Conservation (phyloP, 164 flowering plant genomes). For the Magnolia officinalis region DNA sequence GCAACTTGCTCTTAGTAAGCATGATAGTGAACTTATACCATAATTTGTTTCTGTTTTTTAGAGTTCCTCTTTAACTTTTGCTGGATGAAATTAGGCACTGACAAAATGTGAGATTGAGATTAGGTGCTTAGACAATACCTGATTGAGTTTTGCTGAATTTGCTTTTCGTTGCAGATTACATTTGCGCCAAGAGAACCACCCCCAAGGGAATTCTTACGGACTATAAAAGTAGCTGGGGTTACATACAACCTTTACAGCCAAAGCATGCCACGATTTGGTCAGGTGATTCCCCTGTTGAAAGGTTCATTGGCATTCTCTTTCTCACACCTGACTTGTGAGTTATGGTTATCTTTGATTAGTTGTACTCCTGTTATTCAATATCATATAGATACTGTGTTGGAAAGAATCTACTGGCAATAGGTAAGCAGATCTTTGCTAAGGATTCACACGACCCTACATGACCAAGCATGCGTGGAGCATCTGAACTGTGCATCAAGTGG, state of each 20-base stretch:
- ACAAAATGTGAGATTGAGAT: background rate
- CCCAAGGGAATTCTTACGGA: conserved; percentile 28
- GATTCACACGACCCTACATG: too few relatives aligned
- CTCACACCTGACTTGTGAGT: background rate
- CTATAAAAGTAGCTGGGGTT: conserved; percentile 37
- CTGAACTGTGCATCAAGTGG: too few relatives aligned
- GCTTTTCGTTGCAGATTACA: conserved; percentile 32
- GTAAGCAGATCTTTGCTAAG: background rate
- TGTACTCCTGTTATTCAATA: background rate
- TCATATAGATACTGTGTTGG: background rate
- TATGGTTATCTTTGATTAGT: background rate
- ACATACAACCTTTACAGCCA: conserved; percentile 38
- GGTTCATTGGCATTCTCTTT: background rate
- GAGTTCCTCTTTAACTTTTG: background rate
- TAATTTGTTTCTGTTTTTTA: background rate
- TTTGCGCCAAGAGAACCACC: conserved; percentile 33
- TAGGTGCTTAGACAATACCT: background rate
- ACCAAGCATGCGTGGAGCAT: too few relatives aligned
- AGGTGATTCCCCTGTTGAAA: conserved; percentile 29
- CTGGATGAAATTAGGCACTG: background rate
- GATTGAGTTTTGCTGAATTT: background rate
- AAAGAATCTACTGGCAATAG: background rate
- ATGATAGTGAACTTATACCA: background rate
- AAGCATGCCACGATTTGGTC: conserved; percentile 39
- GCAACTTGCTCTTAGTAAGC: too few relatives aligned